Evolutionary conservation across 2,329 filamentous ascomycete genomes (phyloP), one percentile per base, ranked within the genome.

Genomic region (Plectosphaerella plurivora): DNA sequence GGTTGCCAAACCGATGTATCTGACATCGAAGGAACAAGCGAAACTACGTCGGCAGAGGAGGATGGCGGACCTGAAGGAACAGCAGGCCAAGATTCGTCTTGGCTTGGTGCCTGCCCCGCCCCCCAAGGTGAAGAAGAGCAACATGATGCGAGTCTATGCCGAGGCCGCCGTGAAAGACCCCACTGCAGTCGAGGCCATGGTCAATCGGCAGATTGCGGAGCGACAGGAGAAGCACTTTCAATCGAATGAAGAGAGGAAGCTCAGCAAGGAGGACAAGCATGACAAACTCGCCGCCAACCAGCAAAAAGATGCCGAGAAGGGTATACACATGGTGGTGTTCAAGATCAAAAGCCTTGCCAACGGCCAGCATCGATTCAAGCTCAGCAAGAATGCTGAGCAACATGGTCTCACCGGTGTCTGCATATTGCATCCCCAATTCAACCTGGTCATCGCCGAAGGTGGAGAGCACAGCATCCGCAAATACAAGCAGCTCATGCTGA

Each of bases 121-220:
- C 24, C 93, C 94, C 11, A 99, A 97, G 71, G 91, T 99, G 60
- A 97, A 97, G 73, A 95, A 95, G 70, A 89, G 88, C 53, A 99
- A 99, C 68, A 82, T 99, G 65, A 99, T 99, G 94, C 87, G 92
- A 53, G 94, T 99, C 28, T 58, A 58, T n/a, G 56, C 56, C 14
- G 56, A 58, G n/a, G 54, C 56, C 70, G 81, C 81, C 16, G 93
- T 99, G 59, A 95, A 96, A 65, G 94, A 99, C 70, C 94, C 94
- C 7, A 99, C 95, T 1, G 94, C 94, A 4, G 94, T 99, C 45
- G 94, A 99, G 72, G 91, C 91, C 49, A 86, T 91, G 22, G 94
- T 99, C 49, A 96, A 95, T 68, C 82, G 87, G 50, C 91, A 99
- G 69, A 97, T 99, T 59, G 88, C 88, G 25, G 91, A 95, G 57